A percentile compares a stretch with the other conserved stretches of the same genome.
phyloP scores from a whole-genome alignment of 116 monocot genomes.

The Papilionanthe hybrid region DNA sequence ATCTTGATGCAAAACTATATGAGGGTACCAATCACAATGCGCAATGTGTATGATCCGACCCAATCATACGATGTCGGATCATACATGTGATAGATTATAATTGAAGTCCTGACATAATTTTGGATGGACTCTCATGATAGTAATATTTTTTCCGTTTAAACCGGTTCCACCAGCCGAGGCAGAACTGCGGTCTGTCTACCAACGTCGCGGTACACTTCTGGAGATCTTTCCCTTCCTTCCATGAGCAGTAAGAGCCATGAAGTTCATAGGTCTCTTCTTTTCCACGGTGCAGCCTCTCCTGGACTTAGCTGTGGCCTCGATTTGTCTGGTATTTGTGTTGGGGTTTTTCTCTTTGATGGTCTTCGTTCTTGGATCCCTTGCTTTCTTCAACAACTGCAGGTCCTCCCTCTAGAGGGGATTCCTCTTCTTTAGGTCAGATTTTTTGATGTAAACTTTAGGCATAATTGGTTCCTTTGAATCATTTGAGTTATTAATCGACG shows the following conservation, averaged over 20 bases:
- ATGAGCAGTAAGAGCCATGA: too few species aligned
- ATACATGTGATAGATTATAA: too few species aligned
- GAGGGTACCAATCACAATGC: too few species aligned
- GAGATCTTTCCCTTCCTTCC: not conserved
- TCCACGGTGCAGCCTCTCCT: not conserved
- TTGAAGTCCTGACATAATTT: too few species aligned
- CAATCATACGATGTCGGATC: too few species aligned
- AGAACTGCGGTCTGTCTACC: not conserved
- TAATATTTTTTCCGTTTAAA: too few species aligned
- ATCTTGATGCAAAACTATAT: too few species aligned
- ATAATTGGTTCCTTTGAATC: not conserved
- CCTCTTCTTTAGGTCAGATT: not conserved
- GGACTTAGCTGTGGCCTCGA: not conserved
- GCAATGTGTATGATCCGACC: too few species aligned
- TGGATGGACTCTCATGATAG: too few species aligned
- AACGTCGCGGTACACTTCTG: not conserved
- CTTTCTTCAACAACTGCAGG: conserved; percentile 6
- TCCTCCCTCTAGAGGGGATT: not conserved
- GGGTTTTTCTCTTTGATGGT: not conserved
- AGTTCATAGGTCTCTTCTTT: not conserved
- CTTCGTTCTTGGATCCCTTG: not conserved
- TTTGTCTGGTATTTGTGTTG: conserved; percentile 2
- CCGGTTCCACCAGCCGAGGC: not conserved
- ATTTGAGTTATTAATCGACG: not conserved
- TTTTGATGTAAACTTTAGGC: not conserved